Evolutionary conservation across 768 basidiomycete genomes (phyloP), one percentile per base, ranked within the genome.

Genomic region (Phlebiopsis gigantea): DNA sequence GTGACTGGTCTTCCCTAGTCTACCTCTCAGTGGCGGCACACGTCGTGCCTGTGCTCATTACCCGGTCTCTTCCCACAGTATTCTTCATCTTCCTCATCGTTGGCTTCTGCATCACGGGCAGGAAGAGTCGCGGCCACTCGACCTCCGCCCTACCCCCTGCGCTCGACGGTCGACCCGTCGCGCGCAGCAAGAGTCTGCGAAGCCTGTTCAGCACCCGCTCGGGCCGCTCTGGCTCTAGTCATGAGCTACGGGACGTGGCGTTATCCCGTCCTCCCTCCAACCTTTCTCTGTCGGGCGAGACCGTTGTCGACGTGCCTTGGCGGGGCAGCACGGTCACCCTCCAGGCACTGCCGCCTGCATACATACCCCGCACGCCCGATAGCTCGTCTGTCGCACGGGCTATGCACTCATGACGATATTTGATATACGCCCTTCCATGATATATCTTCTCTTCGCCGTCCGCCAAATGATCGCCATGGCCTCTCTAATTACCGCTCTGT

Each of bases 71-170:
- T 15, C 29, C 49, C 29, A 19, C 21, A 57, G 56, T 50, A 7
- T 15, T 57, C 12, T 57, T 57, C 39, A 22, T 57, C 47, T 28
- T 57, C 39, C 14, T 57, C 39, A 22, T 57, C 34, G 8, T 50
- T 15, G 47, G 47, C 24, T 44, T 57, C 39, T 57, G 56, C 31
- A 3, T 49, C 7, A 48, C 51, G 9, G 56, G 28, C 3, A 30
- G 56, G 21, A 57, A 21, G 48, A 30, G 17, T 15, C 48, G n/a
- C 45, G 22, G 21, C 1, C 21, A 5, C 39, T 19, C 31, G 7
- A 12, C 4, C 39, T 12, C 3, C 46, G 45, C 8, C n/a, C 41
- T 24, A 30, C 45, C 30, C 22, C 24, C 26, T 19, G 22, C 39
- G n/a, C 17, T 21, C 52, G 9, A 12, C 39, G n/a, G 22, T 14